Conservation (phyloP, 371 early-diverging fungal species). For the Racocetra persica region DNA sequence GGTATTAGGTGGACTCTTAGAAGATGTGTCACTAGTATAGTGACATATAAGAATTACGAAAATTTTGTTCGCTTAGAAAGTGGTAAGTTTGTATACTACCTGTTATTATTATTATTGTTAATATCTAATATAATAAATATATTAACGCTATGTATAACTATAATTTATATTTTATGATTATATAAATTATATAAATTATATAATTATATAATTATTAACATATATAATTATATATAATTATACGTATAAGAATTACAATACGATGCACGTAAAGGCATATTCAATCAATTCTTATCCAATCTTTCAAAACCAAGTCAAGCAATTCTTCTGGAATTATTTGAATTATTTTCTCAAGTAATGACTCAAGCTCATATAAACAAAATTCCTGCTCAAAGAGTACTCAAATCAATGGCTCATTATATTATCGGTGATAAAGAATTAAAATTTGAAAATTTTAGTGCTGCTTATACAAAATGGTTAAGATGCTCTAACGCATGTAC, state of each 20-base stretch:
- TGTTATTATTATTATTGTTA: too few relatives aligned
- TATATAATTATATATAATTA: too few relatives aligned
- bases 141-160: background rate
- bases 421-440: constrained; percentile 7
- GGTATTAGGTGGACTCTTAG: constrained; percentile 33
- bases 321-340: constrained; percentile 23
- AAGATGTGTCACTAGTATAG: constrained; percentile 11
- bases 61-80: constrained; percentile 34
- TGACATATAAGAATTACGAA: constrained; percentile 37
- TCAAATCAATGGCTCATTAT: constrained; percentile 32
- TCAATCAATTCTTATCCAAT: constrained; percentile 29
- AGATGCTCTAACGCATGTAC: constrained; percentile 40
- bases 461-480: constrained; percentile 37
- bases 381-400: constrained; percentile 29
- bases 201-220: too few relatives aligned
- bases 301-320: constrained; percentile 9
- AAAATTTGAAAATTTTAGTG: constrained; percentile 24
- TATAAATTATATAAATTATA: too few relatives aligned
- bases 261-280: constrained; percentile 38
- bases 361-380: constrained; percentile 30
- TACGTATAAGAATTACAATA: constrained; percentile 41
- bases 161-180: too few relatives aligned
- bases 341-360: constrained; percentile 30
- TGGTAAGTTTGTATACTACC: constrained; percentile 17
- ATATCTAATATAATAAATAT: background rate